Evolutionary conservation across 1,284 basidiomycete genomes (phyloP).

Genomic region (Ustilago bromivora): DNA sequence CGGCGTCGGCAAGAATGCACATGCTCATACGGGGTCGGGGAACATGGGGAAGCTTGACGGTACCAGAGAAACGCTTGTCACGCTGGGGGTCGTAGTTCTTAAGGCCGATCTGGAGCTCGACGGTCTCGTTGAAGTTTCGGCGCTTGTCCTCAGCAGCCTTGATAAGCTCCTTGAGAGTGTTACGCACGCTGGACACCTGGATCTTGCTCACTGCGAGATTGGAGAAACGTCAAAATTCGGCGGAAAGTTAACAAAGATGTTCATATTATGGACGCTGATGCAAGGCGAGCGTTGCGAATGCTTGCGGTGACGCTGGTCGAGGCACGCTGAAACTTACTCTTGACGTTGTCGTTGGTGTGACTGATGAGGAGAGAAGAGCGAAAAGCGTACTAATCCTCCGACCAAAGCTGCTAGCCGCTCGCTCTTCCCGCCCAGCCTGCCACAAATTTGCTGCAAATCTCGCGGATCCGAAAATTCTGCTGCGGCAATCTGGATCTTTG

Average conservation of each 20-base stretch:
- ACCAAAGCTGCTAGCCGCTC: slow-evolving; percentile 1
- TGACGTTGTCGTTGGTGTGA: slow-evolving; percentile 35
- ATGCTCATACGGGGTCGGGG: slow-evolving; percentile 99
- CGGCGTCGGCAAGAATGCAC: slow-evolving; percentile 98
- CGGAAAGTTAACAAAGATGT: background rate
- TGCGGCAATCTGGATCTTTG: slow-evolving; percentile 23
- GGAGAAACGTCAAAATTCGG: background rate
- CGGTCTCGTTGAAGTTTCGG: slow-evolving; percentile 69
- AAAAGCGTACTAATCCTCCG: background rate
- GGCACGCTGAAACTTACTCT: slow-evolving; percentile 13
- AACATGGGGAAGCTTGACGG: slow-evolving; percentile 86
- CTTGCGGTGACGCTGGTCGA: background rate
- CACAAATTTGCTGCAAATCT: slow-evolving; percentile 9
- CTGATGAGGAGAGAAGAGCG: slow-evolving; percentile 26
- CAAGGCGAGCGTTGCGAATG: background rate
- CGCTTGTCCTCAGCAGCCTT: slow-evolving; percentile 67
- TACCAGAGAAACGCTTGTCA: slow-evolving; percentile 70
- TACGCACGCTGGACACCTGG: slow-evolving; percentile 67
- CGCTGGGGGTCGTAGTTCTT: slow-evolving; percentile 70
- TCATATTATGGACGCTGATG: background rate
- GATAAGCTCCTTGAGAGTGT: slow-evolving; percentile 65
- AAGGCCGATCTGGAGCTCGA: slow-evolving; percentile 70
- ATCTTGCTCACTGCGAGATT: slow-evolving; percentile 57
- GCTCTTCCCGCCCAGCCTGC: background rate
- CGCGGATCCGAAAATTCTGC: slow-evolving; percentile 34